phyloP scores from a whole-genome alignment of 345 rosid genomes.

The Citrus maxima region DNA sequence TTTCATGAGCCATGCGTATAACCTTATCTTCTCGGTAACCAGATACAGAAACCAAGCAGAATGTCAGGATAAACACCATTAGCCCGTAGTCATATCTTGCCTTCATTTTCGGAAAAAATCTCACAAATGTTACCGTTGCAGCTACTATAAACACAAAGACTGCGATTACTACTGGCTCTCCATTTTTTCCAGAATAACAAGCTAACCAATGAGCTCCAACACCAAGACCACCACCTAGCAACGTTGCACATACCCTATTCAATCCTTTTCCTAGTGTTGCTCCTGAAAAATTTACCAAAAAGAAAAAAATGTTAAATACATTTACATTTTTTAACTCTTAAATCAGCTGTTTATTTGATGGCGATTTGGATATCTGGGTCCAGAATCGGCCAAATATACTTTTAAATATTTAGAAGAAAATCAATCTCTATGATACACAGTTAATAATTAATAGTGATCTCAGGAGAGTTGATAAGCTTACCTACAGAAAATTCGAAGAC shows the following conservation, averaged over 20 bases:
- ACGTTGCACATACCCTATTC: slow-evolving; percentile 27
- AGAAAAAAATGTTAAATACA: too few species aligned
- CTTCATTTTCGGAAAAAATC: slow-evolving; percentile 35
- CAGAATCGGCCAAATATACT: too few species aligned
- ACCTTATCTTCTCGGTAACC: slow-evolving; percentile 29
- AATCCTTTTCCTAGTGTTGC: slow-evolving; percentile 41
- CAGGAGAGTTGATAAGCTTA: slow-evolving; percentile 4
- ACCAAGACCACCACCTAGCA: slow-evolving; percentile 18
- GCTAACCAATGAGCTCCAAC: slow-evolving; percentile 36
- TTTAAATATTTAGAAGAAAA: too few species aligned
- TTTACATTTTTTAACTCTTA: too few species aligned
- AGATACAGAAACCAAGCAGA: slow-evolving; percentile 34
- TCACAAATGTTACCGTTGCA: slow-evolving; percentile 21
- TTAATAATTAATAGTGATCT: too few species aligned
- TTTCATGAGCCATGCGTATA: slow-evolving; percentile 17
- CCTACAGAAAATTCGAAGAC: slow-evolving; percentile 44
- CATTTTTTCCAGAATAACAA: slow-evolving; percentile 7
- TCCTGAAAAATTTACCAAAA: background rate
- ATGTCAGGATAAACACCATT: slow-evolving; percentile 36
- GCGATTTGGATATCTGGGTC: too few species aligned
- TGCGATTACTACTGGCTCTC: slow-evolving; percentile 21
- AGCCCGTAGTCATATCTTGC: slow-evolving; percentile 38
- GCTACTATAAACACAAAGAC: slow-evolving; percentile 31
- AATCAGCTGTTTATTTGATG: too few species aligned
- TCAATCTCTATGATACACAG: too few species aligned